phyloP scores from a whole-genome alignment of 2,329 filamentous ascomycete genomes.

The Grosmannia serpens region DNA sequence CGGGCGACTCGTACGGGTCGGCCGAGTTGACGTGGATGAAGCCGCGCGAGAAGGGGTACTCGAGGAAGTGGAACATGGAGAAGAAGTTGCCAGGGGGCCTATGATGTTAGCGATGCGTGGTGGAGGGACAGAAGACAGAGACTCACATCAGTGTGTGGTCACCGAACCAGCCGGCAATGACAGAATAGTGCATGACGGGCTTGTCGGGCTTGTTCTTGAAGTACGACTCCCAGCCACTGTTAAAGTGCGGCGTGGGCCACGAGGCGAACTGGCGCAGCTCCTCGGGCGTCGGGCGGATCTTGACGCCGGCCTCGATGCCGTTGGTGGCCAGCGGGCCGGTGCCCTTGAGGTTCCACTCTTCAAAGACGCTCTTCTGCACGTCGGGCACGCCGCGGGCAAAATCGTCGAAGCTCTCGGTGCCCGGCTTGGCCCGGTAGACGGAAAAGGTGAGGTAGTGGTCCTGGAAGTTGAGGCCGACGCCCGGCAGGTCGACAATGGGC shows the following conservation, averaged over 20 bases:
- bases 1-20: conserved; percentile 61
- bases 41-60: conserved; percentile 66
- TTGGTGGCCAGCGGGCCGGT: conserved; percentile 69
- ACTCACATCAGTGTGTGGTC: conserved; percentile 44
- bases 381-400: conserved; percentile 64
- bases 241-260: conserved; percentile 67
- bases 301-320: conserved; percentile 70
- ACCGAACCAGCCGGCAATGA: conserved; percentile 57
- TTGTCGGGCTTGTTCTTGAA: conserved; percentile 79
- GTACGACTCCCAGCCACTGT: conserved; percentile 66
- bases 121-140: neutral
- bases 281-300: conserved; percentile 58
- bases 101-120: neutral
- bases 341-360: conserved; percentile 70
- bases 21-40: conserved; percentile 59
- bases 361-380: conserved; percentile 60
- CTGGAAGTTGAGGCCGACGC: conserved; percentile 67
- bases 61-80: conserved; percentile 73
- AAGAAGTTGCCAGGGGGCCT: conserved; percentile 64
- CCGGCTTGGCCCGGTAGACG: conserved; percentile 60
- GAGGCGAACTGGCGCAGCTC: conserved; percentile 58
- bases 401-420: conserved; percentile 69
- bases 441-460: conserved; percentile 66
- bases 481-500: conserved; percentile 58
- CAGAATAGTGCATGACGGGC: conserved; percentile 75